A percentile compares a stretch with the other conserved stretches of the same genome.
Conservation (phyloP, 352 stramenopile genomes). For the Plasmopara muralis region DNA sequence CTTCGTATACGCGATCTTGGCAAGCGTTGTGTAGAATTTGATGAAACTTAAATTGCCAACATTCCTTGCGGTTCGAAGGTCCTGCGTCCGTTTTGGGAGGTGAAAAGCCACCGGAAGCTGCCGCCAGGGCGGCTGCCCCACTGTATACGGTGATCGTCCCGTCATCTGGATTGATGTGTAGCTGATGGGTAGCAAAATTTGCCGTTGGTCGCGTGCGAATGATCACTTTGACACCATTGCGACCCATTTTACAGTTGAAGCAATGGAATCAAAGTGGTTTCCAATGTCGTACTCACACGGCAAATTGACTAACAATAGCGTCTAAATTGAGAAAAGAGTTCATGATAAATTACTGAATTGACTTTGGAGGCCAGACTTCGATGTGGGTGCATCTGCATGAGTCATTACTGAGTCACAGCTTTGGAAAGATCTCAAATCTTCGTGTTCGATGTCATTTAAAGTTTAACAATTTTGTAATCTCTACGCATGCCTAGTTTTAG, state of each 20-base stretch:
- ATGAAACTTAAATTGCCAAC: constrained; percentile 89
- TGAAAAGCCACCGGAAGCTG: constrained; percentile 11
- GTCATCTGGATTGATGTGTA: constrained; percentile 75
- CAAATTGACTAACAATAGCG: too few species aligned
- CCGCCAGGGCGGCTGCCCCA: constrained; percentile 7
- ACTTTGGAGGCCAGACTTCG: too few species aligned
- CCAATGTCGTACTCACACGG: too few species aligned
- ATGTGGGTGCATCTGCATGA: too few species aligned
- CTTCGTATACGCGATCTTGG: constrained; percentile 88
- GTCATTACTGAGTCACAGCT: too few species aligned
- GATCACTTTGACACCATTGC: constrained; percentile 78
- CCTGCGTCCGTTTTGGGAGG: constrained; percentile 23
- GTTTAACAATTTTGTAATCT: too few species aligned
- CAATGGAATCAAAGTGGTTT: too few species aligned
- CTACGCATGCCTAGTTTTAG: too few species aligned
- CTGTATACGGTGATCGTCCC: constrained; percentile 62
- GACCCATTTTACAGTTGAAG: constrained; percentile 17
- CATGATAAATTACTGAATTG: too few species aligned
- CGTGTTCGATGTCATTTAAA: too few species aligned
- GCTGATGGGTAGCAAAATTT: constrained; percentile 65
- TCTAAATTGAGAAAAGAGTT: too few species aligned
- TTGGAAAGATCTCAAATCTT: too few species aligned
- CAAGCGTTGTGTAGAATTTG: constrained; percentile 89
- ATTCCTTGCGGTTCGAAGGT: constrained; percentile 75
- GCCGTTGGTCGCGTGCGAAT: constrained; percentile 76